phyloP scores from a whole-genome alignment of 805 yeast species.

The Wickerhamiella parazyma region DNA sequence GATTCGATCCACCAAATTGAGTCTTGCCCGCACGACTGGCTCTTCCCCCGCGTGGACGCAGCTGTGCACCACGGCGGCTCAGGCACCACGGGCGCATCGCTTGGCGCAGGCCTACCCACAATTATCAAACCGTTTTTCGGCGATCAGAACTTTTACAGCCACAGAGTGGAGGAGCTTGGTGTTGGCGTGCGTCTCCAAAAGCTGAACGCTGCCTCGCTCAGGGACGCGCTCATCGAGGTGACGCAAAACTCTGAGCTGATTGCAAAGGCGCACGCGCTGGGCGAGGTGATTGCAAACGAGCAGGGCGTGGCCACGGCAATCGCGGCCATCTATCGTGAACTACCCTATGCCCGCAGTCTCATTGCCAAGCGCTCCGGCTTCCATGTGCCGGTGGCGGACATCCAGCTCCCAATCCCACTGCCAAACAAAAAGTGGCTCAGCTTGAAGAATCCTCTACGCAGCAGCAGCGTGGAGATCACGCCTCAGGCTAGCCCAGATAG shows the following conservation, averaged over 20 bases:
- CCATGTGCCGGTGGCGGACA: neutral
- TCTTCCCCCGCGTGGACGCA: constrained; percentile 77
- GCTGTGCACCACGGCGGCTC: constrained; percentile 98
- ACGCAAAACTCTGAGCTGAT: constrained; percentile 53
- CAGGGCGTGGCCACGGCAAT: constrained; percentile 72
- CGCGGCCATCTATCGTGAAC: constrained; percentile 58
- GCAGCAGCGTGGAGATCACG: neutral
- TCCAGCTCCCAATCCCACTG: neutral
- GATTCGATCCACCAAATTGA: constrained; percentile 56
- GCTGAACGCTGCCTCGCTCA: constrained; percentile 47
- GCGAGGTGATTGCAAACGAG: constrained; percentile 53
- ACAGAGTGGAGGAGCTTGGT: constrained; percentile 77
- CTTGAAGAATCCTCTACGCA: neutral
- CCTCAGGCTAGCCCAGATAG: neutral
- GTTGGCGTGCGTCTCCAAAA: constrained; percentile 63
- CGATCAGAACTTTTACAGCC: constrained; percentile 86
- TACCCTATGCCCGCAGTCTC: constrained; percentile 47
- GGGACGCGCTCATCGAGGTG: constrained; percentile 56
- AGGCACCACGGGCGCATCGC: constrained; percentile 88
- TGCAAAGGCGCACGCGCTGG: constrained; percentile 51
- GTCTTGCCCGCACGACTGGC: constrained; percentile 83
- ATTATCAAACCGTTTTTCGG: constrained; percentile 91
- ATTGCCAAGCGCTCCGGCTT: neutral
- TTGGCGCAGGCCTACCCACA: constrained; percentile 78
- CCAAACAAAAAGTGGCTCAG: neutral